Percentiles rank a stretch among this genome's conserved stretches.
Conservation (phyloP, 129 eudicot species). For the Solidago caesia region DNA sequence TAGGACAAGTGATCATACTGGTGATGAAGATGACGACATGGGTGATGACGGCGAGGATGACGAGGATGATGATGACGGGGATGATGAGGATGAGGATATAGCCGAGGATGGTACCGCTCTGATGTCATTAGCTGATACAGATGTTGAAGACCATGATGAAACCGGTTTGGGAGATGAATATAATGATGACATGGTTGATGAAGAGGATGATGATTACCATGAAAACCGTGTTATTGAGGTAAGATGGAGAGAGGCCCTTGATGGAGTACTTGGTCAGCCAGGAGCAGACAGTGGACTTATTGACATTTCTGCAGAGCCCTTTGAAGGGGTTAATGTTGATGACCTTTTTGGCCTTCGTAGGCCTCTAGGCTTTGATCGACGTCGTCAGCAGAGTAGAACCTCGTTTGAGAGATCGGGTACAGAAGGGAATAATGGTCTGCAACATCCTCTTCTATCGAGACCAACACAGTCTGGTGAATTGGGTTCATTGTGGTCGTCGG, state of each 20-base stretch:
- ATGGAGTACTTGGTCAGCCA: conserved; percentile 93
- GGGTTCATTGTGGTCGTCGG: conserved; percentile 54
- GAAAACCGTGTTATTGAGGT: conserved; percentile 96
- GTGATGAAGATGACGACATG: conserved; percentile 95
- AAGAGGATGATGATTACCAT: conserved; percentile 93
- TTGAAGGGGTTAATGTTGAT: conserved; percentile 96
- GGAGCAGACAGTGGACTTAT: conserved; percentile 68
- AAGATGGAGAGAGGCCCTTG: conserved; percentile 97
- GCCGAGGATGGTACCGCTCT: conserved; percentile 82
- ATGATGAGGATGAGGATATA: conserved; percentile 92
- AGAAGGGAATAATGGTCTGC: conserved; percentile 61
- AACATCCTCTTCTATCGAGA: conserved; percentile 80
- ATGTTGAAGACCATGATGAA: conserved; percentile 92
- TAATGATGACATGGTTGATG: conserved; percentile 94
- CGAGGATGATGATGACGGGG: conserved; percentile 84
- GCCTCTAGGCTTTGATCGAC: conserved; percentile 76
- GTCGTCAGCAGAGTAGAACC: conserved; percentile 73
- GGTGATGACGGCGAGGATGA: conserved; percentile 90
- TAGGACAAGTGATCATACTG: conserved; percentile 71
- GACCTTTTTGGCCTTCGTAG: conserved; percentile 85
- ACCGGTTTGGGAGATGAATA: conserved; percentile 88
- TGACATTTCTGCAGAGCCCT: conserved; percentile 82
- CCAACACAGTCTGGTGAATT: conserved; percentile 63
- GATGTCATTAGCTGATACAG: conserved; percentile 97
- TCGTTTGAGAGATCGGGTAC: conserved; percentile 62